Conservation (phyloP, 2,329 filamentous ascomycete genomes). For the Colletotrichum neosansevieriae region DNA sequence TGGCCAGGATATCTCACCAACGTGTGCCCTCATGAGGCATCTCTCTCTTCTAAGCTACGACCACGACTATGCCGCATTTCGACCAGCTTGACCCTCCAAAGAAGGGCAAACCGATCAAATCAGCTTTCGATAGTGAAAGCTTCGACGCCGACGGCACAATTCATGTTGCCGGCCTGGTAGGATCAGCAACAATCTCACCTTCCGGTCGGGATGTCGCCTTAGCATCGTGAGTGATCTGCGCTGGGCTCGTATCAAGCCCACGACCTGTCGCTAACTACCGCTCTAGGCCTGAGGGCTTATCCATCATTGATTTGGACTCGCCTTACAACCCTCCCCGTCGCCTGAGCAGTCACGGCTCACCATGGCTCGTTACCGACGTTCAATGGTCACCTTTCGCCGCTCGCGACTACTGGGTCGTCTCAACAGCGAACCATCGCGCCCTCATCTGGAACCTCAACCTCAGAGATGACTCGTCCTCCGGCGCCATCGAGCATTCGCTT, state of each 20-base stretch:
- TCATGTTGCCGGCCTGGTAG: slow-evolving; percentile 83
- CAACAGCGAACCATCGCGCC: slow-evolving; percentile 93
- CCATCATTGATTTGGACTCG: slow-evolving; percentile 92
- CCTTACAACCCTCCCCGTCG: slow-evolving; percentile 89
- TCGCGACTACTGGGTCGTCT: slow-evolving; percentile 92
- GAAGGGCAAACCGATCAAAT: slow-evolving; percentile 71
- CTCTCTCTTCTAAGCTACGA: slow-evolving; percentile 33
- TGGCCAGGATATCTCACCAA: slow-evolving; percentile 34
- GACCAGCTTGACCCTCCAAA: slow-evolving; percentile 61
- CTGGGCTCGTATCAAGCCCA: background rate
- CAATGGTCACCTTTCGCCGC: slow-evolving; percentile 96
- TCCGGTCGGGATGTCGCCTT: slow-evolving; percentile 91
- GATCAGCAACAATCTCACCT: slow-evolving; percentile 92
- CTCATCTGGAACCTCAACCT: slow-evolving; percentile 93
- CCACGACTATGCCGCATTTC: slow-evolving; percentile 61
- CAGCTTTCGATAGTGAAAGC: slow-evolving; percentile 85
- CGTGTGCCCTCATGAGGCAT: slow-evolving; percentile 39
- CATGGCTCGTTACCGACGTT: slow-evolving; percentile 96
- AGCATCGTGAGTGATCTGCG: slow-evolving; percentile 71
- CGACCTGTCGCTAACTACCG: slow-evolving; percentile 2
- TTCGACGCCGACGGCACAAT: slow-evolving; percentile 89
- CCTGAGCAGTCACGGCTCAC: slow-evolving; percentile 82
- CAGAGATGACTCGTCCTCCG: slow-evolving; percentile 76
- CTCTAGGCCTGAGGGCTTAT: slow-evolving; percentile 80
- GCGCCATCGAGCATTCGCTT: slow-evolving; percentile 86